Conservation (phyloP, 2,329 filamentous ascomycete species). For the Arachnomyces sp. region DNA sequence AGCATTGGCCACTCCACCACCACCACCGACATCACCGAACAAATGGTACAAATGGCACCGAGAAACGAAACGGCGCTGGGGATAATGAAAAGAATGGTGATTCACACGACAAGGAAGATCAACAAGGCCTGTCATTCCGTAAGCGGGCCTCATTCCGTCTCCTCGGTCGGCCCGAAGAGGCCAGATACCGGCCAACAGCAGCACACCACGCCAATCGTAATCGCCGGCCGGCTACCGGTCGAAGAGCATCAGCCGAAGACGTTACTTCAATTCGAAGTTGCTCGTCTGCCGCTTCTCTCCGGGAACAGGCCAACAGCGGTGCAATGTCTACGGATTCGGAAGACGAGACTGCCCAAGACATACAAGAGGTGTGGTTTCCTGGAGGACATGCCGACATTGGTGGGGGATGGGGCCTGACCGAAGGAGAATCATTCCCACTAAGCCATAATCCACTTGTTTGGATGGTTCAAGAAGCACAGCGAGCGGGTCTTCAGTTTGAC, state of each 20-base stretch:
- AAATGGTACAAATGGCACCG: too few species aligned
- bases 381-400: slow-evolving; percentile 74
- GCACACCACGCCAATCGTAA: neutral
- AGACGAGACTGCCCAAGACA: slow-evolving; percentile 53
- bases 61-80: too few species aligned
- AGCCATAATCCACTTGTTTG: slow-evolving; percentile 61
- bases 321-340: slow-evolving; percentile 14
- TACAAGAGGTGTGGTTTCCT: slow-evolving; percentile 68
- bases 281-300: slow-evolving; percentile 1
- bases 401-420: slow-evolving; percentile 60
- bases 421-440: slow-evolving; percentile 50
- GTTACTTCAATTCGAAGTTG: slow-evolving; percentile 3
- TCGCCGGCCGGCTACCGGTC: neutral
- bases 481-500: slow-evolving; percentile 65
- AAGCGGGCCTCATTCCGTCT: too few species aligned
- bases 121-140: too few species aligned
- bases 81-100: too few species aligned
- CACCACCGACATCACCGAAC: too few species aligned
- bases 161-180: neutral
- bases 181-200: slow-evolving; percentile 3
- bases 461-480: slow-evolving; percentile 59
- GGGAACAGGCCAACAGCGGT: neutral
- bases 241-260: slow-evolving; percentile 1
- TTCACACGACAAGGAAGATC: too few species aligned
- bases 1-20: too few species aligned